These are phyloP conservation scores for Antrodiella citrinella DNA, from an alignment of 768 basidiomycete genomes.

Conservation along the genomic window DNA sequence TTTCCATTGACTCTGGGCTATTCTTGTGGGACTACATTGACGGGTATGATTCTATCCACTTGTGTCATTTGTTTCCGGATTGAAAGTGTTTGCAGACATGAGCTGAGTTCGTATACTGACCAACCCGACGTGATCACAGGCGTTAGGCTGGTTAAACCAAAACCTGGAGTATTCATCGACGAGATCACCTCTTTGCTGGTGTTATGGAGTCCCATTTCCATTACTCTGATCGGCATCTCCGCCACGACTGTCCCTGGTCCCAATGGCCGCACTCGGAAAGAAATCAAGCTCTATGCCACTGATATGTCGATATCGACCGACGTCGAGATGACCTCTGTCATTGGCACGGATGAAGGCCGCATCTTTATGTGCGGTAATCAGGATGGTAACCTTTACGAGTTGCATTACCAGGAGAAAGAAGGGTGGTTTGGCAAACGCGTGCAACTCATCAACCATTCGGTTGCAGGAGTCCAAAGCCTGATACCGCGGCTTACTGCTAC, in stretches of 20 bases:
- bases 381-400: constrained; percentile 86
- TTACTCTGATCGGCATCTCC: constrained; percentile 81
- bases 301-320: constrained; percentile 75
- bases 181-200: constrained; percentile 85
- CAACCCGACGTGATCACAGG: constrained; percentile 84
- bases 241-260: constrained; percentile 34
- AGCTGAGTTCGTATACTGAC: constrained; percentile 87
- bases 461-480: constrained; percentile 69
- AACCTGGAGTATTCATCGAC: constrained; percentile 83
- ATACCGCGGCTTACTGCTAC: constrained; percentile 66
- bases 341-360: constrained; percentile 72
- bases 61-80: background rate
- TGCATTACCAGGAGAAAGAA: constrained; percentile 85
- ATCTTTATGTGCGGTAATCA: constrained; percentile 86
- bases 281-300: constrained; percentile 85
- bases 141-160: constrained; percentile 84
- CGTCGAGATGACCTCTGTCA: constrained; percentile 79
- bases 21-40: constrained; percentile 96
- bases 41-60: constrained; percentile 48
- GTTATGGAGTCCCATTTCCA: constrained; percentile 78
- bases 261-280: constrained; percentile 40
- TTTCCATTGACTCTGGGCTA: constrained; percentile 88
- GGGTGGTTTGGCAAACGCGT: constrained; percentile 89
- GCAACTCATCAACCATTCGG: constrained; percentile 81
- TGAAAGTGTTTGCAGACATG: constrained; percentile 40